Percentiles rank a stretch among this genome's conserved stretches.
phyloP scores from a whole-genome alignment of 139 green algal species.

The Nannochloris sp. region DNA sequence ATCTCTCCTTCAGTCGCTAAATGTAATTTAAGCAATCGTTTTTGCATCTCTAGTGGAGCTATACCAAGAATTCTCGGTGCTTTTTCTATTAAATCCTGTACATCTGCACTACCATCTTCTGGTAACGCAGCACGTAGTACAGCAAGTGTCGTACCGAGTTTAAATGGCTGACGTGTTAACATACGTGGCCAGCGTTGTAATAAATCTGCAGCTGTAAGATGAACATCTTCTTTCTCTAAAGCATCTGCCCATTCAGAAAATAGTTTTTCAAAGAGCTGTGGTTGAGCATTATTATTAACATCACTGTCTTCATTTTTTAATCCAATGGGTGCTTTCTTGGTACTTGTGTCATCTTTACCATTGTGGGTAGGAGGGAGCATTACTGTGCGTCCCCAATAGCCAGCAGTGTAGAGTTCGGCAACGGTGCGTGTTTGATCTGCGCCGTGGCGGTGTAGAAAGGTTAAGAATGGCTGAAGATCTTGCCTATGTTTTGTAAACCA shows the following conservation, averaged over 20 bases:
- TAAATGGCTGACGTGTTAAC: neutral
- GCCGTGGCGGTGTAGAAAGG: neutral
- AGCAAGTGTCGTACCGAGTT: neutral
- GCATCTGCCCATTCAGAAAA: neutral
- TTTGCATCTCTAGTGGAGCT: neutral
- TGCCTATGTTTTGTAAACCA: neutral
- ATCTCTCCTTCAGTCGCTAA: neutral
- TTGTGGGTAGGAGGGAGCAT: neutral
- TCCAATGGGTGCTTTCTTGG: neutral
- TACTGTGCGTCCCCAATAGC: neutral
- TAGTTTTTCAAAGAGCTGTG: neutral
- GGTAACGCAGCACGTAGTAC: slow-evolving; percentile 4
- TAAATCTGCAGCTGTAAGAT: neutral
- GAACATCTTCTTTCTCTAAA: slow-evolving; percentile 1
- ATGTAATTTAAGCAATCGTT: neutral
- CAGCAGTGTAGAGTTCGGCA: slow-evolving; percentile 2
- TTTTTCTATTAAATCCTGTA: neutral
- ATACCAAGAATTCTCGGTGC: neutral
- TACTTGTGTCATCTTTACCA: neutral
- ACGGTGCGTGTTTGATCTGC: neutral
- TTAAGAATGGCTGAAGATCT: neutral
- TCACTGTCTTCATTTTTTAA: neutral
- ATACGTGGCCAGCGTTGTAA: neutral
- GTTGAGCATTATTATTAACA: neutral
- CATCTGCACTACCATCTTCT: neutral